Evolutionary conservation across 495 filamentous ascomycete genomes (phyloP).

Genomic region (Amniculicola lignicola): DNA sequence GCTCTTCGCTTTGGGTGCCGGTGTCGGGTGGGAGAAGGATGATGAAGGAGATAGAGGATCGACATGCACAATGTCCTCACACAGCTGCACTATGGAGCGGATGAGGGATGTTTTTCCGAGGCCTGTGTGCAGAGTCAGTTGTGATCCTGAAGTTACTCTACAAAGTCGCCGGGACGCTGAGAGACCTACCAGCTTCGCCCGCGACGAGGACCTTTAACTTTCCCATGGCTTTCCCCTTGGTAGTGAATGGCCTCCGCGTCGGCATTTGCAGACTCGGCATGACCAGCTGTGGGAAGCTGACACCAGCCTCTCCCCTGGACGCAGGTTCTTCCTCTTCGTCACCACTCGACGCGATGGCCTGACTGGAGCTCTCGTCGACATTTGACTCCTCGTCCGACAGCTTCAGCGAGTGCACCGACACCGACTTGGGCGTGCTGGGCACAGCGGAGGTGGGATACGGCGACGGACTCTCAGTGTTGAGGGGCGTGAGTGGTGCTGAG

Average conservation of each 20-base stretch:
- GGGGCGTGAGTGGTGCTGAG: constrained; percentile 58
- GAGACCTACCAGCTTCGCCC: constrained; percentile 68
- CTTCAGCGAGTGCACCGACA: constrained; percentile 54
- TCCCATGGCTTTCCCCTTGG: constrained; percentile 77
- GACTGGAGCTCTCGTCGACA: constrained; percentile 53
- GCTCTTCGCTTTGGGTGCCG: constrained; percentile 39
- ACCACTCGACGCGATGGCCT: constrained; percentile 45
- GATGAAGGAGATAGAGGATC: constrained; percentile 63
- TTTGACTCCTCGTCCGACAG: constrained; percentile 47
- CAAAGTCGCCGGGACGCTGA: background rate
- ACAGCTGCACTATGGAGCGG: constrained; percentile 88
- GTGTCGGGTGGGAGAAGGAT: constrained; percentile 27
- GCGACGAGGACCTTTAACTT: constrained; percentile 84
- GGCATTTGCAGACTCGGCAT: constrained; percentile 98
- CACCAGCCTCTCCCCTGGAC: constrained; percentile 30
- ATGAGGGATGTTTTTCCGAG: constrained; percentile 88
- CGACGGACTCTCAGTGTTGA: constrained; percentile 44
- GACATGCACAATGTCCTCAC: constrained; percentile 94
- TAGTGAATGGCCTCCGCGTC: constrained; percentile 86
- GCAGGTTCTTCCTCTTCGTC: constrained; percentile 51
- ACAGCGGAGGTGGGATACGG: constrained; percentile 45
- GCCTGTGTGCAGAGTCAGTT: constrained; percentile 37
- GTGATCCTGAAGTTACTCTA: background rate
- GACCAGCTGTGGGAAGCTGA: constrained; percentile 77
- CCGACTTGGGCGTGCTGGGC: constrained; percentile 44